Conservation (phyloP, 768 basidiomycete species). For the Chalciporus piperatus region DNA sequence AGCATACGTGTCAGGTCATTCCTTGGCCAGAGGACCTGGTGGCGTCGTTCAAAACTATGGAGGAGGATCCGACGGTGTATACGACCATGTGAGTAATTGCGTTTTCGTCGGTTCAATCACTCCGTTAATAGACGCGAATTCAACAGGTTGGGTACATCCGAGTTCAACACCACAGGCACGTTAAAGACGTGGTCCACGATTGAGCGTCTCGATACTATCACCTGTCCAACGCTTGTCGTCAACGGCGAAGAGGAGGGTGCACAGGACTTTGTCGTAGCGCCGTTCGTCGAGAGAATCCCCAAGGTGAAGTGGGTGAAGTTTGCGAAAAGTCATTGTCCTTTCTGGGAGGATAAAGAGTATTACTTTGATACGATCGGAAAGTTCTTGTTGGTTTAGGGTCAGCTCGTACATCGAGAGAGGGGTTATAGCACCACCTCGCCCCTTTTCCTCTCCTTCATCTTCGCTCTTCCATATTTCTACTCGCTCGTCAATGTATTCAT, state of each 20-base stretch:
- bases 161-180: conserved; percentile 39
- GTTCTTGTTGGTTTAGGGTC: conserved; percentile 5
- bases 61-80: conserved; percentile 33
- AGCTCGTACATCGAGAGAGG: too few species aligned
- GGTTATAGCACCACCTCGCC: too few species aligned
- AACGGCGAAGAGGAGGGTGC: conserved; percentile 40
- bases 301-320: conserved; percentile 38
- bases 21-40: conserved; percentile 35
- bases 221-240: conserved; percentile 37
- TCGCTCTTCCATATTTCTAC: too few species aligned
- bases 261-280: conserved; percentile 32
- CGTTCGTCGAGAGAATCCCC: conserved; percentile 33
- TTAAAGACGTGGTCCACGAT: conserved; percentile 48
- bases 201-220: conserved; percentile 40
- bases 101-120: neutral
- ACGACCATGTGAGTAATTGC: conserved; percentile 30
- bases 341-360: conserved; percentile 12
- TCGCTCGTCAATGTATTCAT: too few species aligned
- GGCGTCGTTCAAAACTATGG: conserved; percentile 23
- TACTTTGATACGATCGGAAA: conserved; percentile 10
- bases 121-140: neutral
- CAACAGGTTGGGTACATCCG: conserved; percentile 24
- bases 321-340: conserved; percentile 14
- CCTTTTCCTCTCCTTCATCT: too few species aligned
- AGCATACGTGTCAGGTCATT: conserved; percentile 33